phyloP scores from a whole-genome alignment of 164 flowering plant species.

The Brasenia schreberi region DNA sequence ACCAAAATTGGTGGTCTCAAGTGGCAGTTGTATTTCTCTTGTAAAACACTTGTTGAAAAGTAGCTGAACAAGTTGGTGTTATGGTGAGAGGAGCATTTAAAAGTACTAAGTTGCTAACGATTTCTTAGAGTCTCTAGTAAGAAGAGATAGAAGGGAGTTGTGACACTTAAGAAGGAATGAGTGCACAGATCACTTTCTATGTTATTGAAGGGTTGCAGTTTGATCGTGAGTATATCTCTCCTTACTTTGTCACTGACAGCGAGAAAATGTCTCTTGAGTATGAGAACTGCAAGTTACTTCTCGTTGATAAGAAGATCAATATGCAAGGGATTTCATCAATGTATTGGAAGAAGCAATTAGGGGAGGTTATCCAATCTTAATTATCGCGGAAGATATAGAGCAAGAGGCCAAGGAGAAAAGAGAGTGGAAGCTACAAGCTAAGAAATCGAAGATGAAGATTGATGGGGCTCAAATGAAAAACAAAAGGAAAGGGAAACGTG shows the following conservation, averaged over 20 bases:
- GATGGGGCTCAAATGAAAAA: conserved; percentile 47
- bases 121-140: no score
- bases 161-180: conserved; percentile 97
- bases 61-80: no score
- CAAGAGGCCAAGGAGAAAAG: conserved; percentile 58
- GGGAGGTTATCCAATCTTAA: conserved; percentile 69
- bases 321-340: conserved; percentile 79
- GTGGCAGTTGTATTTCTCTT: no score
- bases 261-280: conserved; percentile 92
- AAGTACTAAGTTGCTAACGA: no score
- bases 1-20: no score
- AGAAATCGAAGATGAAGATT: conserved; percentile 91
- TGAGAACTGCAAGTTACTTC: conserved; percentile 94
- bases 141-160: no score
- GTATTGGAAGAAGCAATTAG: conserved; percentile 86
- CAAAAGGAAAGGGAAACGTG: conserved; percentile 37
- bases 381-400: conserved; percentile 95
- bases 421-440: conserved; percentile 59
- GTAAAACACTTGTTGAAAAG: no score
- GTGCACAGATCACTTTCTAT: conserved; percentile 82
- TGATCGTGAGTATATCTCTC: conserved; percentile 93
- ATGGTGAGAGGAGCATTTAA: no score
- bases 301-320: conserved; percentile 86
- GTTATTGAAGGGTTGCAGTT: conserved; percentile 99
- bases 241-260: conserved; percentile 90